Evolutionary conservation across 768 basidiomycete genomes (phyloP).

Genomic region (Antrodiella citrinella): DNA sequence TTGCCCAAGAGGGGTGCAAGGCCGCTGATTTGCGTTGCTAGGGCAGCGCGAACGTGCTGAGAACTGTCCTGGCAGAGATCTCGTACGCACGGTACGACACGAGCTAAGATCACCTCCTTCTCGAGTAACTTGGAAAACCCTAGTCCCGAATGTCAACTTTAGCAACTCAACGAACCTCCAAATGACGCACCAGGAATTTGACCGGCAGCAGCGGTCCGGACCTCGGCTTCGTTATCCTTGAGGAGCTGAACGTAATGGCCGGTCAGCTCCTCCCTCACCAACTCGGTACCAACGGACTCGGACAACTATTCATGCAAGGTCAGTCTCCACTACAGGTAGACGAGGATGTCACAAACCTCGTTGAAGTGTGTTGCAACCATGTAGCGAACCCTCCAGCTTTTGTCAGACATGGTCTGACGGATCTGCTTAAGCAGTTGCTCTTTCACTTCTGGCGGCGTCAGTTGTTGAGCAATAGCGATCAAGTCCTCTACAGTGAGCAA

Average conservation of each 20-base stretch:
- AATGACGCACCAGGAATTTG: conserved; percentile 81
- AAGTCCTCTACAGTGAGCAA: conserved; percentile 92
- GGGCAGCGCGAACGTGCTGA: conserved; percentile 94
- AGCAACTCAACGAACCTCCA: not conserved
- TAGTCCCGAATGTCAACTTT: conserved; percentile 22
- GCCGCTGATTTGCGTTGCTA: conserved; percentile 93
- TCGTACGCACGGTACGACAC: conserved; percentile 90
- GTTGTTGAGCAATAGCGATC: conserved; percentile 82
- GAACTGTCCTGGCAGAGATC: conserved; percentile 90
- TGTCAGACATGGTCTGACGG: conserved; percentile 82
- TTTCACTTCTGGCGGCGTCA: conserved; percentile 84
- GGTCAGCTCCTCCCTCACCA: conserved; percentile 91
- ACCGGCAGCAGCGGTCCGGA: conserved; percentile 89
- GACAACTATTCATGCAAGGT: conserved; percentile 52
- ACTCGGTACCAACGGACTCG: conserved; percentile 79
- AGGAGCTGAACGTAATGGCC: conserved; percentile 87
- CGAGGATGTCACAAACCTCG: conserved; percentile 43
- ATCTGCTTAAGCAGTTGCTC: conserved; percentile 85
- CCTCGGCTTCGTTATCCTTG: conserved; percentile 98
- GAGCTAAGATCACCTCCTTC: conserved; percentile 86
- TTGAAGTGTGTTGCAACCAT: conserved; percentile 99
- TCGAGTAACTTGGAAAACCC: conserved; percentile 94
- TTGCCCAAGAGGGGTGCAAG: conserved; percentile 91
- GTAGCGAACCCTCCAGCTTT: conserved; percentile 98
- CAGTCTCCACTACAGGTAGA: not conserved